Evolutionary conservation across 441 rosid genomes (phyloP).

Genomic region (Gossypium schwendimanii): DNA sequence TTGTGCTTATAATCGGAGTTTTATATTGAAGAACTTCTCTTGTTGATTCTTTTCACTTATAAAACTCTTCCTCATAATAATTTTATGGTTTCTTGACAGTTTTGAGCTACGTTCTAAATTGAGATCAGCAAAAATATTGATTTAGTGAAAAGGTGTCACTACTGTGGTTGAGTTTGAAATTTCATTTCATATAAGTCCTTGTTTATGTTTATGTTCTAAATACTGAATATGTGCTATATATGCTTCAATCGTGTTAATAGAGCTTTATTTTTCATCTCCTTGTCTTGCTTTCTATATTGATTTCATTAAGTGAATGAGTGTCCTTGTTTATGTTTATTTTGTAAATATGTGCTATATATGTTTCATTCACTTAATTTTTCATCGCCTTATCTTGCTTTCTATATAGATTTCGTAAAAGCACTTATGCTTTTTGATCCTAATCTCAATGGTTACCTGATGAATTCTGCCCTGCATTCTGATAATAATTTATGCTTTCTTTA

Average conservation of each 20-base stretch:
- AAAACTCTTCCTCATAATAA: neutral
- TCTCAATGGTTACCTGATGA: neutral
- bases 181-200: neutral
- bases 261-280: neutral
- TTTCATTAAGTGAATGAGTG: neutral
- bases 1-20: neutral
- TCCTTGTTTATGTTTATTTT: neutral
- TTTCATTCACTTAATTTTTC: neutral
- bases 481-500: conserved; percentile 3
- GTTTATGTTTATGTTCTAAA: neutral
- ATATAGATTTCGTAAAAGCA: conserved; percentile 1
- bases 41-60: neutral
- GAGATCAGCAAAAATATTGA: neutral
- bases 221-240: neutral
- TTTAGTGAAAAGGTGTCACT: neutral
- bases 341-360: neutral
- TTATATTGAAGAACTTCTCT: neutral
- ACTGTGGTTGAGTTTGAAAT: neutral
- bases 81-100: neutral
- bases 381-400: neutral
- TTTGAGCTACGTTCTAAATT: neutral
- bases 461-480: conserved; percentile 6
- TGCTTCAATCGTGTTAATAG: neutral
- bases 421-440: neutral
- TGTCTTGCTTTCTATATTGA: neutral